Evolutionary conservation across 495 filamentous ascomycete genomes (phyloP).

Genomic region (Lophiostoma macrostomum): DNA sequence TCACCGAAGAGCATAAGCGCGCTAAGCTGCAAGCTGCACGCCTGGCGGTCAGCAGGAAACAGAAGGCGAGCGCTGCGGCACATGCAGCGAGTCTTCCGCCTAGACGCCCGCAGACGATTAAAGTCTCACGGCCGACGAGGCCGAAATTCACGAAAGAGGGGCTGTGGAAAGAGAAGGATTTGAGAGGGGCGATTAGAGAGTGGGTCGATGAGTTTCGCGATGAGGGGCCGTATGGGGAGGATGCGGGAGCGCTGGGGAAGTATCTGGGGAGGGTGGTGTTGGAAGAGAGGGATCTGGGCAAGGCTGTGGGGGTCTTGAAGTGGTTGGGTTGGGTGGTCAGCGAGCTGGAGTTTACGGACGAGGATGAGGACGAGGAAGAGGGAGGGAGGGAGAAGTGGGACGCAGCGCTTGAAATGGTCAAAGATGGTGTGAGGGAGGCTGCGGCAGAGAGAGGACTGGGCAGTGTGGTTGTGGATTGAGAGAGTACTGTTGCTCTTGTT

Average conservation of each 20-base stretch:
- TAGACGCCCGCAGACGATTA: not conserved
- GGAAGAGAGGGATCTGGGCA: slow-evolving; percentile 73
- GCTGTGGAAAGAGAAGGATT: slow-evolving; percentile 53
- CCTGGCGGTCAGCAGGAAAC: slow-evolving; percentile 31
- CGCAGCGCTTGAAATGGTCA: slow-evolving; percentile 54
- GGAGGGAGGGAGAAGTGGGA: slow-evolving; percentile 42
- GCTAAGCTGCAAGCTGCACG: slow-evolving; percentile 46
- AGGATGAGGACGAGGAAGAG: slow-evolving; percentile 25
- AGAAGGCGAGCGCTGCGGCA: not conserved
- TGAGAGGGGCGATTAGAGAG: slow-evolving; percentile 58
- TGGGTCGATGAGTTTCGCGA: slow-evolving; percentile 66
- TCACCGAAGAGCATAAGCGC: slow-evolving; percentile 68
- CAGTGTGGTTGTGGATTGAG: slow-evolving; percentile 50
- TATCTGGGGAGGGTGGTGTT: slow-evolving; percentile 67
- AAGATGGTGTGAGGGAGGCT: slow-evolving; percentile 58
- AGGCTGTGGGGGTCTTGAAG: slow-evolving; percentile 61
- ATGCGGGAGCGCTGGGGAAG: slow-evolving; percentile 65
- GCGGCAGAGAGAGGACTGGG: slow-evolving; percentile 63
- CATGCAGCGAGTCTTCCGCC: not conserved
- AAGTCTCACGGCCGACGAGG: slow-evolving; percentile 47
- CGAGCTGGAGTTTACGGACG: slow-evolving; percentile 42
- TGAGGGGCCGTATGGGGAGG: slow-evolving; percentile 71
- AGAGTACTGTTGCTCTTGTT: no score
- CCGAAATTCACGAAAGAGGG: slow-evolving; percentile 66
- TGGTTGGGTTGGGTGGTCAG: slow-evolving; percentile 74